Evolutionary conservation across 2,329 filamentous ascomycete genomes (phyloP), one percentile per base, ranked within the genome.

Genomic region (Zymoseptoria tritici): DNA sequence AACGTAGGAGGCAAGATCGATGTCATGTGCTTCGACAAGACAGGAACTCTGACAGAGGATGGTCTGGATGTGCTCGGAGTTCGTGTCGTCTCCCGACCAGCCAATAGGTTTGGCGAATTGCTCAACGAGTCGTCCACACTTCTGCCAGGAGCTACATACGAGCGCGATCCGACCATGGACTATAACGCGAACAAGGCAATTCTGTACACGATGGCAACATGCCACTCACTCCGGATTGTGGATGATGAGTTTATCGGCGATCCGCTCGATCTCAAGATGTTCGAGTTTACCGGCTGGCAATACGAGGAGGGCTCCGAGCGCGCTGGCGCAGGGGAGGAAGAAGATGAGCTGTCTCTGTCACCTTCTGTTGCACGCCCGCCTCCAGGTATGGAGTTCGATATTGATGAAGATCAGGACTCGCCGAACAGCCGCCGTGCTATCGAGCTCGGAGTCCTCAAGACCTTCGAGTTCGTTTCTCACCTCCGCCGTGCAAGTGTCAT

Each of bases 1-100:
- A 99, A 97, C 69, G 91, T 99, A 5, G 94, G 90, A 16, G 94
- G 95, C 55, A 97, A 97, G 74, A 78, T 99, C 3, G 94, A 99
- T 71, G 85, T 97, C 9, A 89, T 99, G 77, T 97, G 93, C 75
- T 99, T 99, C 65, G 94, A 99, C 77, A 99, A 99, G 77, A 99
- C 94, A 0, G 94, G 94, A n/a, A 99, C 94, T 0, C 78, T 99
- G 57, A 99, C 94, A 0, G 94, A 97, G 74, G 94, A 99, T 73
- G 94, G 94, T 0, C 78, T 99, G 50, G 95, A 99, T 73, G 90
- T 99, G 19, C 81, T 99, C 11, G 94, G 94, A 11, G 85, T 96
- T 20, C 85, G 91, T 36, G 85, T 94, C 6, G 90, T 91, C 9
- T 85, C 88, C 58, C 79, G 81, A 54, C 81, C 81, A 1, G 75